phyloP scores from a whole-genome alignment of 2,329 filamentous ascomycete species.

The Colletotrichum lindemuthianum region DNA sequence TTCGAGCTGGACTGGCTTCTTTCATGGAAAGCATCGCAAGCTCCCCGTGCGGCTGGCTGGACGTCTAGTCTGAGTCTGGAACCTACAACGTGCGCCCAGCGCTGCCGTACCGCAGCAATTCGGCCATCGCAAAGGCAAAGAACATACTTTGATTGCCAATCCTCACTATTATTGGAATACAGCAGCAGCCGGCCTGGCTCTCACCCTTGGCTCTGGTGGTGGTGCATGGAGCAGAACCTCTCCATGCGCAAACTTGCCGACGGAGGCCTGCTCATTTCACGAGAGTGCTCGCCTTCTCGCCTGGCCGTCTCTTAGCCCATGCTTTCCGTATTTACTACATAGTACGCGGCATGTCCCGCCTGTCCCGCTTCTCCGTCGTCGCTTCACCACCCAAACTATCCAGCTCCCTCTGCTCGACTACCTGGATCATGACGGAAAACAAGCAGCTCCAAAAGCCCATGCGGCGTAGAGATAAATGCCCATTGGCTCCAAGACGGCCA shows the following conservation, averaged over 20 bases:
- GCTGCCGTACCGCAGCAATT: too few species aligned
- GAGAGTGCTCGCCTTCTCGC: too few species aligned
- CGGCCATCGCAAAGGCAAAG: background rate
- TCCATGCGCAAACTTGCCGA: background rate
- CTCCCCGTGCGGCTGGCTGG: constrained; percentile 13
- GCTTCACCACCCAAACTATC: constrained; percentile 18
- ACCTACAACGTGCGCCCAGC: too few species aligned
- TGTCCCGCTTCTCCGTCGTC: constrained; percentile 17
- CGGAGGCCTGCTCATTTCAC: too few species aligned
- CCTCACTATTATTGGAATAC: constrained; percentile 33
- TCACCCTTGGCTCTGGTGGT: constrained; percentile 20
- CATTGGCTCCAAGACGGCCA: background rate
- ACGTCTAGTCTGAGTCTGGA: background rate
- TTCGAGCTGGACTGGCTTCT: background rate
- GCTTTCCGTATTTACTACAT: too few species aligned
- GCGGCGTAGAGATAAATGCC: background rate
- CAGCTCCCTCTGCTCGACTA: constrained; percentile 4
- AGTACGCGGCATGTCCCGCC: background rate
- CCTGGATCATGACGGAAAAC: constrained; percentile 1
- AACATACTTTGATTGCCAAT: background rate
- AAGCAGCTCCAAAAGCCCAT: background rate
- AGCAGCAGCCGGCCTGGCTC: constrained; percentile 16
- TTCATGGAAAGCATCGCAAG: constrained; percentile 7
- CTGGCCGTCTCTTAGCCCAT: too few species aligned
- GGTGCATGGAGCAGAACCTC: constrained; percentile 5